Evolutionary conservation across 2,329 filamentous ascomycete genomes (phyloP), one percentile per base, ranked within the genome.

Genomic region (Cladophialophora chaetospira): DNA sequence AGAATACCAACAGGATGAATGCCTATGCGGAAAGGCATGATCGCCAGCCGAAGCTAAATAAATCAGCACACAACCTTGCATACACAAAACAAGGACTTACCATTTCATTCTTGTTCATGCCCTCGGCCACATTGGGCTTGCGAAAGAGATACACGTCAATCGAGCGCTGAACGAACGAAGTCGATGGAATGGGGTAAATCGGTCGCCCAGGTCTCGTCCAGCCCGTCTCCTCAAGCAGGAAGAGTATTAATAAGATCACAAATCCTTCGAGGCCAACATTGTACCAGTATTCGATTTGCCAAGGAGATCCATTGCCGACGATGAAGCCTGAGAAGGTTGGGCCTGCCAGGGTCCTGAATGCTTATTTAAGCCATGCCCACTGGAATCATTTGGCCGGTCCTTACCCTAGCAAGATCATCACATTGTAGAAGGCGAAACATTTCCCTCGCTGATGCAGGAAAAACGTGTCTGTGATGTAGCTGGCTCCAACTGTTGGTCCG

Each of bases 381-480:
- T n/a, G n/a, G n/a, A n/a, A n/a, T n/a, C n/a, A n/a, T n/a, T n/a
- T n/a, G n/a, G n/a, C n/a, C n/a, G n/a, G n/a, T n/a, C n/a, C n/a
- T n/a, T n/a, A n/a, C n/a, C n/a, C n/a, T 13, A 65, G 51, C 15
- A 62, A 31, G 15, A 59, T 51, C 10, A 33, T 46, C 1, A 56
- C 44, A 11, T 57, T 47, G 19, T 58, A 66, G 19, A 57, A 28
- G 10, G 60, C 55, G 50, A 67, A 67, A 6, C 63, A 63, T 31
- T 63, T 63, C 13, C 65, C 64, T 17, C 66, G 54, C 40, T 68
- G 58, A 36, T 68, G 64, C 23, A 67, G 46, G 47, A 61, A 66
- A 57, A 66, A 67, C 23, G 66, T 62, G n/a, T 68, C 60, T 5
- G 63, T 2, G n/a, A 46, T 46, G 43, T 29, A 15, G 25, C 31